Conservation (phyloP, 2,329 filamentous ascomycete genomes). For the Botrytis galanthina region DNA sequence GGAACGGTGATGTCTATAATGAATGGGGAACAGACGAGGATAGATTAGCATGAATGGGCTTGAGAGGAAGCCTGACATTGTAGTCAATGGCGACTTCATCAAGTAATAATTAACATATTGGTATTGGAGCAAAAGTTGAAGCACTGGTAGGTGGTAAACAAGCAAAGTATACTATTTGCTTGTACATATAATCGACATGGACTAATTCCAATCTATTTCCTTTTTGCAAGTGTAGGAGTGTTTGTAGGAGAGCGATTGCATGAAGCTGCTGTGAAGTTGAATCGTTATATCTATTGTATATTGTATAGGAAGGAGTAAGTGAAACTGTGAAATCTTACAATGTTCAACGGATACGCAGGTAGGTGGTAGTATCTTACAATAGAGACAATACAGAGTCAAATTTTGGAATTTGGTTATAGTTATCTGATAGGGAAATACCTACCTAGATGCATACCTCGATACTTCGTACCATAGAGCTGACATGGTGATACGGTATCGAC, state of each 20-base stretch:
- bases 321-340: not conserved
- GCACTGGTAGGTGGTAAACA: not conserved
- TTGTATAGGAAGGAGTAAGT: not conserved
- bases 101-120: not conserved
- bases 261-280: not conserved
- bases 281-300: not conserved
- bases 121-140: not conserved
- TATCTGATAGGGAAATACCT: not conserved
- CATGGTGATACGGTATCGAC: not conserved
- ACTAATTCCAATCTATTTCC: not conserved
- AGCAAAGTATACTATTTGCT: not conserved
- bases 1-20: not conserved
- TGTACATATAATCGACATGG: not conserved
- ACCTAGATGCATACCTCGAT: not conserved
- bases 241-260: not conserved
- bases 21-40: not conserved
- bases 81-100: not conserved
- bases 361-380: not conserved
- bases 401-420: not conserved
- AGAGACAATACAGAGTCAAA: not conserved
- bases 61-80: not conserved
- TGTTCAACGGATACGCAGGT: not conserved
- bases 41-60: not conserved
- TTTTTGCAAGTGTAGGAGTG: not conserved
- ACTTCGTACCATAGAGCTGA: not conserved